Conservation (phyloP, 257 asterid genomes). For the Ehretia macrophylla region DNA sequence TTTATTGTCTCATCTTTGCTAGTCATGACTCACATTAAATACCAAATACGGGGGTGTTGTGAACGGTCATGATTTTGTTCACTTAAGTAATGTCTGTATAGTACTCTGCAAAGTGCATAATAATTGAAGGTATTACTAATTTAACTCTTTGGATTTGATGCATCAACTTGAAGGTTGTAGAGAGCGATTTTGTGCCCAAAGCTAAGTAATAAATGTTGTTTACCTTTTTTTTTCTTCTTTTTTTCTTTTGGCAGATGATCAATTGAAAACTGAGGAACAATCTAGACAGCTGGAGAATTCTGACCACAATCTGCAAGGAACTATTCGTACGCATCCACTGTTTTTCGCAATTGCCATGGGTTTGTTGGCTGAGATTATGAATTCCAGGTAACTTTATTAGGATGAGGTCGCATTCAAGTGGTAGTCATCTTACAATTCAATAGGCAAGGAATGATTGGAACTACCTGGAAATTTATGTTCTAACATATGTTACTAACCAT, state of each 20-base stretch:
- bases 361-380: slow-evolving; percentile 82
- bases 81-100: no score
- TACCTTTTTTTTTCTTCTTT: not conserved
- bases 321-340: slow-evolving; percentile 61
- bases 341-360: slow-evolving; percentile 87
- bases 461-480: no score
- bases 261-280: slow-evolving; percentile 31
- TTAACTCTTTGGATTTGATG: not conserved
- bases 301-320: slow-evolving; percentile 34
- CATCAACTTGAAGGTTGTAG: not conserved
- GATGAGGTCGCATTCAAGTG: not conserved
- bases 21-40: no score
- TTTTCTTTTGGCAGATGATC: slow-evolving; percentile 36
- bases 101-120: no score
- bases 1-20: no score
- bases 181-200: not conserved
- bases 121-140: no score
- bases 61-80: no score
- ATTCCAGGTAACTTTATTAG: slow-evolving; percentile 62
- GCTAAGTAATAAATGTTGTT: not conserved
- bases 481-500: no score
- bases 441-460: no score
- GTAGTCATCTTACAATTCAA: not conserved
- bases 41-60: no score
- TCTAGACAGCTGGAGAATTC: slow-evolving; percentile 25